phyloP scores from a whole-genome alignment of 225 moss, liverwort and hornwort species.

The Polytrichum formosum region DNA sequence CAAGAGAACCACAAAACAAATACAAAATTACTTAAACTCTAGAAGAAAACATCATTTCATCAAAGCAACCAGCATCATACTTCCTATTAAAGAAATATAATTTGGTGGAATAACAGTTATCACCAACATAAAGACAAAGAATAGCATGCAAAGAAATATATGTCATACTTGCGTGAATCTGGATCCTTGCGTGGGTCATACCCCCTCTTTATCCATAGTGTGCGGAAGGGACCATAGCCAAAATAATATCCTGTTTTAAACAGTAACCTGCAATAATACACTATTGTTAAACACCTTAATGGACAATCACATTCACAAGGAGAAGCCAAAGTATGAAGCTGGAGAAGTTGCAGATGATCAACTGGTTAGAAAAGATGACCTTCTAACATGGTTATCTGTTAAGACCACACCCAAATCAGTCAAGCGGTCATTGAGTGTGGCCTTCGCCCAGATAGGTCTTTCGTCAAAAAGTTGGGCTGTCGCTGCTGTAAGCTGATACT shows the following conservation, averaged over 20 bases:
- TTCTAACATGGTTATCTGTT: conserved; percentile 65
- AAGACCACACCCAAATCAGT: conserved; percentile 62
- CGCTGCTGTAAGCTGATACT: conserved; percentile 66
- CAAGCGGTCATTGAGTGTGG: conserved; percentile 69
- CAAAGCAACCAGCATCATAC: too few species aligned
- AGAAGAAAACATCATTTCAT: too few species aligned
- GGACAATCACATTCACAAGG: not conserved
- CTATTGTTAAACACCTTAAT: conserved; percentile 2
- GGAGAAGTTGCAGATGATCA: not conserved
- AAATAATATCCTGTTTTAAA: conserved; percentile 94
- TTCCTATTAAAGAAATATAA: too few species aligned
- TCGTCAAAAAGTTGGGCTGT: conserved; percentile 75
- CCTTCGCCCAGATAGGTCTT: conserved; percentile 89
- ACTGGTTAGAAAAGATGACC: conserved; percentile 24
- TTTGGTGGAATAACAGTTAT: too few species aligned
- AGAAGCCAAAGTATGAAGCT: not conserved
- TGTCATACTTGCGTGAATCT: conserved; percentile 75
- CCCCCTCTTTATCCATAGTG: conserved; percentile 93
- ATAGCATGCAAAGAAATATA: not conserved
- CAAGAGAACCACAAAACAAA: too few species aligned
- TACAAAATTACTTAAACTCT: too few species aligned
- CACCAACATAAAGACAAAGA: not conserved
- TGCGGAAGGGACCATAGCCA: conserved; percentile 84
- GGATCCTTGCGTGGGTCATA: conserved; percentile 92
- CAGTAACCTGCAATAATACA: conserved; percentile 54